These are phyloP conservation scores for Cordyceps farinosa DNA, from an alignment of 2,329 filamentous ascomycete species.

Conservation along the genomic window DNA sequence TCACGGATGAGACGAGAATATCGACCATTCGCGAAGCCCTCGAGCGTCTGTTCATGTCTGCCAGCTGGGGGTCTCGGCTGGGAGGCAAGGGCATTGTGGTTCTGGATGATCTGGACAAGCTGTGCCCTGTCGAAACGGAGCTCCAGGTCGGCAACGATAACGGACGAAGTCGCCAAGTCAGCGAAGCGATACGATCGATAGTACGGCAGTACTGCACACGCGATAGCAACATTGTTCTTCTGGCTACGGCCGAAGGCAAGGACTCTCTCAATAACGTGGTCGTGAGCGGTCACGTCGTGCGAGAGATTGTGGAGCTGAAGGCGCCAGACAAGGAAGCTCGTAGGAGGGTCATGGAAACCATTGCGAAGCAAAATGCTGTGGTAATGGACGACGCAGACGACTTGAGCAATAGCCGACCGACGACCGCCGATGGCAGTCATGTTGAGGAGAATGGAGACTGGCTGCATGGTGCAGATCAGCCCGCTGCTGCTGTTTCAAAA, in stretches of 20 bases:
- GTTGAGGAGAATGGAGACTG: slow-evolving; percentile 61
- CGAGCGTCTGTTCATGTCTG: slow-evolving; percentile 77
- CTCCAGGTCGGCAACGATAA: slow-evolving; percentile 93
- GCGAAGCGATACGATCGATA: slow-evolving; percentile 79
- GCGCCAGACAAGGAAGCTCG: slow-evolving; percentile 91
- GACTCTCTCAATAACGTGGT: slow-evolving; percentile 88
- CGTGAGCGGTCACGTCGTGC: slow-evolving; percentile 85
- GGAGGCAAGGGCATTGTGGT: slow-evolving; percentile 82
- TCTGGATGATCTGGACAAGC: slow-evolving; percentile 86
- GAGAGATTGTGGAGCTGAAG: slow-evolving; percentile 85
- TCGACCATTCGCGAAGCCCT: slow-evolving; percentile 89
- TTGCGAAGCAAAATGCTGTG: slow-evolving; percentile 57
- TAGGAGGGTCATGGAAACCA: slow-evolving; percentile 75
- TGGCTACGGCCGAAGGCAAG: slow-evolving; percentile 90
- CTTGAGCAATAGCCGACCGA: slow-evolving; percentile 49
- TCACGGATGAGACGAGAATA: slow-evolving; percentile 86
- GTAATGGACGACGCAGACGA: slow-evolving; percentile 36
- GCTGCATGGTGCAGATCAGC: slow-evolving; percentile 69
- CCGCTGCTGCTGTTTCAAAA: slow-evolving; percentile 39
- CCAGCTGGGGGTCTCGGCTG: slow-evolving; percentile 84
- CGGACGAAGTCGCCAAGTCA: slow-evolving; percentile 84
- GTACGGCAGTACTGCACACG: slow-evolving; percentile 79
- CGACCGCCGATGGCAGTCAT: slow-evolving; percentile 52
- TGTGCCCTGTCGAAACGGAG: slow-evolving; percentile 92
- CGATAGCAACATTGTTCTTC: slow-evolving; percentile 76